phyloP scores from a whole-genome alignment of 306 rosid species.

The Crotalaria pallida region DNA sequence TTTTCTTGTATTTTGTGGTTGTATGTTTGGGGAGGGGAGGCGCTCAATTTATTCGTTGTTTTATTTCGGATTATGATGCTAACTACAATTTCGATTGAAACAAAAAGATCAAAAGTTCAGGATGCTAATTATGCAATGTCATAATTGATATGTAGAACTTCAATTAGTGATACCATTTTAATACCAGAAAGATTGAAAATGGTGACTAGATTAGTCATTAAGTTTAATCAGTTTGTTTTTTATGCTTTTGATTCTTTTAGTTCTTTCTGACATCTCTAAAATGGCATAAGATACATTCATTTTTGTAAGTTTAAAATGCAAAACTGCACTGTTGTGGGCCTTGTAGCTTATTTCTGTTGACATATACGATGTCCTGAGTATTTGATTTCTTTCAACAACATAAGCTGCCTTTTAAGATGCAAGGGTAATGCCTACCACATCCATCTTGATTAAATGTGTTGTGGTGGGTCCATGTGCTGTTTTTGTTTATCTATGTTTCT shows the following conservation, averaged over 20 bases:
- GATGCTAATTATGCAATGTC: neutral
- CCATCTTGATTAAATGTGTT: neutral
- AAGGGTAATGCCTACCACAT: neutral
- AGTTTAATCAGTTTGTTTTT: neutral
- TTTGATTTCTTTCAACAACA: neutral
- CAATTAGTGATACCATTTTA: neutral
- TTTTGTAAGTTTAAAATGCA: neutral
- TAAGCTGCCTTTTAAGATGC: neutral
- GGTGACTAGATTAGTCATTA: neutral
- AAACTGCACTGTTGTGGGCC: neutral
- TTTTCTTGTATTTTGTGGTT: neutral
- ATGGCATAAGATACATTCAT: neutral
- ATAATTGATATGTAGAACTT: neutral
- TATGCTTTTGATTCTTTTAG: neutral
- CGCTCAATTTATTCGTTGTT: neutral
- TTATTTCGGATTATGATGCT: neutral
- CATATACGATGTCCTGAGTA: neutral
- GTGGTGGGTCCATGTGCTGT: neutral
- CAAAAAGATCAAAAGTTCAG: neutral
- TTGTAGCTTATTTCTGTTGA: neutral
- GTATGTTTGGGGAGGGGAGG: too few species aligned
- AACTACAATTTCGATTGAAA: neutral
- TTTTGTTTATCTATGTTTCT: neutral
- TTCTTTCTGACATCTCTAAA: neutral
- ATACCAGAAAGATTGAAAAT: neutral